Evolutionary conservation across 2,329 filamentous ascomycete genomes (phyloP), one percentile per base, ranked within the genome.

Genomic region (Talaromyces sp.): DNA sequence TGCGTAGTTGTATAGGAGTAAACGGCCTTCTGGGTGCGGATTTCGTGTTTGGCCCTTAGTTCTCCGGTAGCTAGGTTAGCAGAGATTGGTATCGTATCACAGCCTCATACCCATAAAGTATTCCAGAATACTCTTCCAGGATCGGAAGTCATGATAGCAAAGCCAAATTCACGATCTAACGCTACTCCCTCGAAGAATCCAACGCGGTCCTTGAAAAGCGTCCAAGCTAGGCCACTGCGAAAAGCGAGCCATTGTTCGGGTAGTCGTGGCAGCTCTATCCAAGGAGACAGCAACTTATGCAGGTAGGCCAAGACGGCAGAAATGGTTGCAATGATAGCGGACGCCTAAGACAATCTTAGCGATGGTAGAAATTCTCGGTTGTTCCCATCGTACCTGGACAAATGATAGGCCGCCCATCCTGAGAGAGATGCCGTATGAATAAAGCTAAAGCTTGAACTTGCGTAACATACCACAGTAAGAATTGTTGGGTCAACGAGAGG

Each of bases 191-290:
- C 64, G 9, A 62, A 60, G 47, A 61, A 65, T 34, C 54, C 58
- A 44, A 65, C 54, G 18, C 44, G 53, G 52, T 65, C 62, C 56
- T 64, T 58, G 62, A 66, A 65, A 40, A 64, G 47, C 4, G 63
- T 61, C 55, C 64, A 58, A 36, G 47, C 65, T 10, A 63, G 50
- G 23, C 65, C 65, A 18, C 47, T 63, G 7, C 62, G 59, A 31
- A 66, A 66, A 12, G 64, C 57, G 55, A 62, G 52, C 65, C 65
- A 66, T 57, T 59, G 54, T 59, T 57, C 57, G 4, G 65, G 65
- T 9, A 66, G 57, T 16, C 52, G 61, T 14, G 63, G 63, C 28
- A 63, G 58, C 28, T 61, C 58, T 51, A 63, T 27, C 59, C 58
- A 61, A 7, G 61, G 63, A 16, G 61, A 58, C 14, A 63, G 47